Evolutionary conservation across 2,329 filamentous ascomycete genomes (phyloP).

Genomic region (Talaromyces sp.): DNA sequence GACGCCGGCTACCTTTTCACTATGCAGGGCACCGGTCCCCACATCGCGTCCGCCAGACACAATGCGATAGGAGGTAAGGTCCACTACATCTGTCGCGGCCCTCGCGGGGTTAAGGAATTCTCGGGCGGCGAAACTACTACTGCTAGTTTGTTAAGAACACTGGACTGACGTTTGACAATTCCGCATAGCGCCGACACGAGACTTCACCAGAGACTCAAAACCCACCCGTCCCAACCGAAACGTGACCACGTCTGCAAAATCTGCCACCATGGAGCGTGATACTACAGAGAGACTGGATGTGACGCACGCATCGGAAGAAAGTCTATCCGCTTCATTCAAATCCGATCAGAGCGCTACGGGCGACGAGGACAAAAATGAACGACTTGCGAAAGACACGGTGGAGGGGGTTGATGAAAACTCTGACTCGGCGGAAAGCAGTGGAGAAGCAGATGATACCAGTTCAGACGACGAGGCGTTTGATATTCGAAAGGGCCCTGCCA

Average conservation of each 20-base stretch:
- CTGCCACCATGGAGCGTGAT: constrained; percentile 63
- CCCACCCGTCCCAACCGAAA: constrained; percentile 37
- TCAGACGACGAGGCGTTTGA: constrained; percentile 62
- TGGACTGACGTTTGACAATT: neutral
- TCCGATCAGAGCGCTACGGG: neutral
- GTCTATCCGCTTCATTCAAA: neutral
- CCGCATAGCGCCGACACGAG: neutral
- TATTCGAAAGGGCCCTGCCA: constrained; percentile 33
- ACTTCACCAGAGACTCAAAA: neutral
- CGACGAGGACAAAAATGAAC: constrained; percentile 41
- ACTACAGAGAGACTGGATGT: constrained; percentile 69
- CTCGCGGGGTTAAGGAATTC: neutral
- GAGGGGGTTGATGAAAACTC: constrained; percentile 56
- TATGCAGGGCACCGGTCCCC: constrained; percentile 42
- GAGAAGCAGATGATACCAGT: constrained; percentile 50
- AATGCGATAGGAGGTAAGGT: neutral
- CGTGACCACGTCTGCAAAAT: constrained; percentile 56
- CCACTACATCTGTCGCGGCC: neutral
- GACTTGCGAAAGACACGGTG: constrained; percentile 65
- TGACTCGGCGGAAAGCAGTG: constrained; percentile 60
- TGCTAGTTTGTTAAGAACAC: neutral
- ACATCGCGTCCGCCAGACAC: constrained; percentile 14
- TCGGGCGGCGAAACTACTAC: neutral
- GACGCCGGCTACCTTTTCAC: constrained; percentile 38
- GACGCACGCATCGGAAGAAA: constrained; percentile 59